Base-by-base conservation (phyloP, 345 rosid genomes). In the Gossypium longicalyx region DNA sequence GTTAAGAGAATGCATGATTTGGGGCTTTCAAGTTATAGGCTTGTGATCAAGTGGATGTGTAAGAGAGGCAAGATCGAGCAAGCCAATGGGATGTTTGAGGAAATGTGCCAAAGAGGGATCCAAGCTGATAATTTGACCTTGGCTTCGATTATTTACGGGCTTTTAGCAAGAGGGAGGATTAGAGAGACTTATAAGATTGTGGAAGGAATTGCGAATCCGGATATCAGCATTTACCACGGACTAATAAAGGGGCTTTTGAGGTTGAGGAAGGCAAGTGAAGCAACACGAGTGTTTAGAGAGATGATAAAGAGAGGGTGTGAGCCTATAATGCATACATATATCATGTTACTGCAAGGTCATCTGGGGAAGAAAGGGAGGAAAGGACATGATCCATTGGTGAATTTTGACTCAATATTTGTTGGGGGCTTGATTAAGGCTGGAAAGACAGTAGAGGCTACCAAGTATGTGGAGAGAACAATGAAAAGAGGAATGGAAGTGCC, bases 401-500 rank as follows among this genome's bases (percentile, higher is more conserved):
- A 94, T 83, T 94, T 94, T 47, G 97, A 94, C 58, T 82, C 88
- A 62, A 88, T 94, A 72, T 94, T 94, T 64, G 87, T 94, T 47
- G 98, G 97, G 45, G 97, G 98, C 20, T 78, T 94, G 86, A 88
- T 92, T 3, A 94, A 89, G 83, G 97, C 93, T 0, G 97, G 91
- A 43, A 92, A 86, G 82, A 78, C 82, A 49, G 74, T 90, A 61
- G 97, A 48, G 71, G 89, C 92, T 5, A 85, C 94, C 13, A 92
- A 92, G 81, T 94, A 84, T 66, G 86, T 90, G 23, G 94, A 92
- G 88, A 85, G 98, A 75, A 82, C 83, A 17, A 60, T 90, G 80
- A 76, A 86, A 49, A 78, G 92, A 75, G 90, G 97, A 64, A 76
- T 84, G 12, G 97, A 92, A 82, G 98, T 94, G 60, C 93, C 90